phyloP scores from a whole-genome alignment of 345 rosid species.

The Salix udensis region DNA sequence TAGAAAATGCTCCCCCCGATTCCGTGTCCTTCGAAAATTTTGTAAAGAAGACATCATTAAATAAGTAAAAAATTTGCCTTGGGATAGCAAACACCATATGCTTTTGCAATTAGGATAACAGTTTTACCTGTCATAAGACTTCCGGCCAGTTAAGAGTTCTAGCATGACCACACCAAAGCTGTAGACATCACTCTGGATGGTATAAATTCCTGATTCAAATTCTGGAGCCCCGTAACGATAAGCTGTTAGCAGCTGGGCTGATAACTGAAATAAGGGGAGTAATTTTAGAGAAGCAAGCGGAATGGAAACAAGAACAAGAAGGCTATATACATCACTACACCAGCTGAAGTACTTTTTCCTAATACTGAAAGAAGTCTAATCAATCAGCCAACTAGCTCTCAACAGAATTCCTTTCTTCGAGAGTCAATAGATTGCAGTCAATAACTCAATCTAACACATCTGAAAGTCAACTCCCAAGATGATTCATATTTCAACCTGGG shows the following conservation, averaged over 20 bases:
- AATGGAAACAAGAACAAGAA: constrained; percentile 6
- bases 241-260: constrained; percentile 75
- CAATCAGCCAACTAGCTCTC: neutral
- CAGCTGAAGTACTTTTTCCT: neutral
- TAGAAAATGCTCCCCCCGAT: constrained; percentile 79
- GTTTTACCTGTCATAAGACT: constrained; percentile 73
- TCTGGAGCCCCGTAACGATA: constrained; percentile 97
- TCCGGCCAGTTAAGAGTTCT: constrained; percentile 91
- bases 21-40: constrained; percentile 46
- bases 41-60: neutral
- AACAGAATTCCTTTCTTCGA: neutral
- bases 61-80: neutral
- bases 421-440: neutral
- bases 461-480: neutral
- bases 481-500: constrained; percentile 2
- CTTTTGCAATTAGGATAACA: neutral
- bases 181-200: constrained; percentile 79
- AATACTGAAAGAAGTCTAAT: neutral
- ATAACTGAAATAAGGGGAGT: constrained; percentile 54
- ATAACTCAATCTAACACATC: constrained; percentile 12
- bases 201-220: constrained; percentile 86
- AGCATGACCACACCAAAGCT: constrained; percentile 98
- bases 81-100: neutral
- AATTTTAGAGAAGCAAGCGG: neutral
- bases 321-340: neutral